phyloP scores from a whole-genome alignment of 108 stramenopile genomes.

The Cyclotella distinguenda region DNA sequence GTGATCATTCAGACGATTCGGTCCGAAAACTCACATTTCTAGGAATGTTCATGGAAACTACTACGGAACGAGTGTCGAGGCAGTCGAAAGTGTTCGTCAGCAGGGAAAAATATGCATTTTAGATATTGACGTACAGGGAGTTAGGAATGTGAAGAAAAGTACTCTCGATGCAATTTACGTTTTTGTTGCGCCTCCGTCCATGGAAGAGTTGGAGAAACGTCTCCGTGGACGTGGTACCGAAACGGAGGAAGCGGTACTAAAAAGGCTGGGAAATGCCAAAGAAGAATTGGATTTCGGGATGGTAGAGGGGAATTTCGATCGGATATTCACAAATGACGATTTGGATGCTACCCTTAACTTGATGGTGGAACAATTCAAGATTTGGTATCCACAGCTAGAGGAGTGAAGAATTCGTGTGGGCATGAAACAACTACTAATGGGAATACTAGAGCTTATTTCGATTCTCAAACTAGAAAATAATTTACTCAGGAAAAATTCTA shows the following conservation, averaged over 20 bases:
- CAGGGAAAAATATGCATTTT: constrained; percentile 90
- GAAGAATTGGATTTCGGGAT: constrained; percentile 90
- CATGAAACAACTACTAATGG: no score
- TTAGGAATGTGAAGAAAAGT: constrained; percentile 63
- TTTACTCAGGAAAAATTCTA: no score
- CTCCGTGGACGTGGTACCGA: constrained; percentile 92
- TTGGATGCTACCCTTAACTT: constrained; percentile 62
- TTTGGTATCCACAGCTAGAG: constrained; percentile 56
- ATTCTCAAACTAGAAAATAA: no score
- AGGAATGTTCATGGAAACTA: constrained; percentile 91
- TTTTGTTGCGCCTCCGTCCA: constrained; percentile 92
- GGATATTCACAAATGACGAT: constrained; percentile 54
- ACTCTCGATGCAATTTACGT: constrained; percentile 57
- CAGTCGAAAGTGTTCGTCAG: constrained; percentile 79
- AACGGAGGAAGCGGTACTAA: constrained; percentile 80
- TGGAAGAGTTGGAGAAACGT: constrained; percentile 87
- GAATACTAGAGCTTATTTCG: no score
- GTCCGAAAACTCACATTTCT: not conserved
- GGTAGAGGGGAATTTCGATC: constrained; percentile 64
- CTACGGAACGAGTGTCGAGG: constrained; percentile 88
- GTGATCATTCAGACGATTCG: no score
- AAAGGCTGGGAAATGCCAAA: constrained; percentile 83
- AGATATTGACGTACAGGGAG: constrained; percentile 92
- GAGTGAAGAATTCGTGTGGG: not conserved
- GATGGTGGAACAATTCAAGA: constrained; percentile 55